Conservation (phyloP, 2,329 filamentous ascomycete genomes). For the Cladosporium sp. region DNA sequence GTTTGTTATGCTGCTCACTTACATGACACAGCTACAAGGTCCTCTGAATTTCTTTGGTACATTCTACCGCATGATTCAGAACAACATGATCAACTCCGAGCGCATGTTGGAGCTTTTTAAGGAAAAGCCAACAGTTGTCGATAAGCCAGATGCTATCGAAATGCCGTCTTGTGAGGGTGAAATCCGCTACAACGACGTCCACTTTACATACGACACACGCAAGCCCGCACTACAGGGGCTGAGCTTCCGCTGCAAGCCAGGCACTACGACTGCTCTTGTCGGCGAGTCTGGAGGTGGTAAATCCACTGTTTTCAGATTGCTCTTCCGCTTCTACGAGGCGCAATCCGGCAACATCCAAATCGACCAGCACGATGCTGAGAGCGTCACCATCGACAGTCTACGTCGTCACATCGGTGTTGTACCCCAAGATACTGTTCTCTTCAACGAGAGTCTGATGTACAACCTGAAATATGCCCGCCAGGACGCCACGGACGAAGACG, state of each 20-base stretch:
- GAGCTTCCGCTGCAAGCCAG: slow-evolving; percentile 78
- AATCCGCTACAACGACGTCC: slow-evolving; percentile 81
- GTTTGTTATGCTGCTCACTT: slow-evolving; percentile 67
- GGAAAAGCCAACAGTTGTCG: slow-evolving; percentile 86
- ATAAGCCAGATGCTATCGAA: slow-evolving; percentile 61
- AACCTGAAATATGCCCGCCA: slow-evolving; percentile 89
- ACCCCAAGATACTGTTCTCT: slow-evolving; percentile 90
- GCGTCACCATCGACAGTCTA: slow-evolving; percentile 85
- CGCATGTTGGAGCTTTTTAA: slow-evolving; percentile 94
- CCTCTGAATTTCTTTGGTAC: slow-evolving; percentile 78
- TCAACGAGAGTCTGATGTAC: slow-evolving; percentile 94
- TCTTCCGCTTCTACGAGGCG: slow-evolving; percentile 95
- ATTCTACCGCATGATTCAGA: slow-evolving; percentile 94
- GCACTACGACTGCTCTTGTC: slow-evolving; percentile 91
- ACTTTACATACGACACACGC: slow-evolving; percentile 83
- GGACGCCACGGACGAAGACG: slow-evolving; percentile 71
- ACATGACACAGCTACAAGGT: slow-evolving; percentile 68
- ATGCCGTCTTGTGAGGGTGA: slow-evolving; percentile 70
- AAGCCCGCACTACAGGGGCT: slow-evolving; percentile 81
- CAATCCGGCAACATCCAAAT: slow-evolving; percentile 74
- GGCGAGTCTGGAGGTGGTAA: slow-evolving; percentile 97
- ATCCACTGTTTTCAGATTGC: slow-evolving; percentile 89
- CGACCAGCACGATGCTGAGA: slow-evolving; percentile 75
- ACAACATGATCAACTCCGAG: slow-evolving; percentile 95
- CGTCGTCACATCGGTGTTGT: slow-evolving; percentile 90